Evolutionary conservation across 352 stramenopile species (phyloP).

Genomic region (Phytophthora sp.): DNA sequence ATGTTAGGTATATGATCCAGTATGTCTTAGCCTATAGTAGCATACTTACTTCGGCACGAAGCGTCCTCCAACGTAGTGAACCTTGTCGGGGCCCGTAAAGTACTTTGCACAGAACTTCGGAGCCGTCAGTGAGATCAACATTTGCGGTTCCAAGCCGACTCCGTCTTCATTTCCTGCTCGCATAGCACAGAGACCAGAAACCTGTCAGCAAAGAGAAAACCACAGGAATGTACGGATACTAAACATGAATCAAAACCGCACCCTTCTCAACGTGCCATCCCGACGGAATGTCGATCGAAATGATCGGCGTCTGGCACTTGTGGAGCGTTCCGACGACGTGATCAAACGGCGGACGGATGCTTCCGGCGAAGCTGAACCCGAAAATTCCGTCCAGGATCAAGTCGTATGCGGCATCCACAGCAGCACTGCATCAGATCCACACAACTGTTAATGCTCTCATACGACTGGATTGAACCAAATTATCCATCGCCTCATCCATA

Average conservation of each 20-base stretch:
- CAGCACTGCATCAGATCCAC: slow-evolving; percentile 31
- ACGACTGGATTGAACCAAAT: neutral
- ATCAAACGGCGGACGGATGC: slow-evolving; percentile 91
- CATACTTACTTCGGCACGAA: slow-evolving; percentile 91
- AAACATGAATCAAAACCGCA: slow-evolving; percentile 17
- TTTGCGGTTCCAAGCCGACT: slow-evolving; percentile 87
- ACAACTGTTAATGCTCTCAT: neutral
- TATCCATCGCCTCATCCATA: slow-evolving; percentile 31
- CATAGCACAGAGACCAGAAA: neutral
- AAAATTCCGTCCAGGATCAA: slow-evolving; percentile 99
- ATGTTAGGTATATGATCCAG: neutral
- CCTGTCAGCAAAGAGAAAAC: neutral
- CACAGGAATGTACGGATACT: neutral
- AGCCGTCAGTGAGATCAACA: slow-evolving; percentile 97
- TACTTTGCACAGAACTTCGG: slow-evolving; percentile 94
- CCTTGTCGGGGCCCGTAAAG: slow-evolving; percentile 80
- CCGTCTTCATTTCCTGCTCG: slow-evolving; percentile 70
- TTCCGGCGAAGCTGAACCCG: slow-evolving; percentile 96
- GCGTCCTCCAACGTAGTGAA: slow-evolving; percentile 97
- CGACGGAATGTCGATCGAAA: slow-evolving; percentile 98
- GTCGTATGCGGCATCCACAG: slow-evolving; percentile 74
- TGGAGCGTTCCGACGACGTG: slow-evolving; percentile 80
- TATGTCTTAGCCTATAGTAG: neutral
- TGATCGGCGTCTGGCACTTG: slow-evolving; percentile 75
- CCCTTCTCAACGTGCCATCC: slow-evolving; percentile 97